Conservation (phyloP, 2,329 filamentous ascomycete genomes). For the Lizonia empirigonia region DNA sequence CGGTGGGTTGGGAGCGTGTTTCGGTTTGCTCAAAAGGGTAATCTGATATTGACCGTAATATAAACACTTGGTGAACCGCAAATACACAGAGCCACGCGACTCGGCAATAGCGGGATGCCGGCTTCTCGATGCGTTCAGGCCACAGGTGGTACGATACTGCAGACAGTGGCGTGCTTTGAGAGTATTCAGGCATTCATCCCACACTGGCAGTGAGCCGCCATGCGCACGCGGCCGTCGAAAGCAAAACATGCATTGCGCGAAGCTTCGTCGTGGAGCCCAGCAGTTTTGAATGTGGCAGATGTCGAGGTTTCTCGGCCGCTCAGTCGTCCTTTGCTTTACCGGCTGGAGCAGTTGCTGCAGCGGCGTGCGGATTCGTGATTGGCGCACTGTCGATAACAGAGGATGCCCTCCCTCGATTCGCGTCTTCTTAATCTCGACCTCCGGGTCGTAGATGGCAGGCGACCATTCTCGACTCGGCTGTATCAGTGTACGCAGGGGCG, state of each 20-base stretch:
- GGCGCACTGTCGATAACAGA: neutral
- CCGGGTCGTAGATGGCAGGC: too few relatives aligned
- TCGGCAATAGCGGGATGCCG: conserved; percentile 26
- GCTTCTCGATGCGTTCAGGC: conserved; percentile 12
- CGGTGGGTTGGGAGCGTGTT: conserved; percentile 28
- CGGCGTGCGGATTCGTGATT: neutral
- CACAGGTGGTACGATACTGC: neutral
- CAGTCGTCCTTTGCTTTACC: neutral
- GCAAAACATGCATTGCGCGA: neutral
- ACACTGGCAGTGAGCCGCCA: too few relatives aligned
- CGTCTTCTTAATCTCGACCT: neutral
- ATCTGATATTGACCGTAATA: conserved; percentile 31
- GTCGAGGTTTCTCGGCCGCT: neutral
- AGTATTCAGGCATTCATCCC: neutral
- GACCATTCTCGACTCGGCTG: too few relatives aligned
- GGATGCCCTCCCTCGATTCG: neutral
- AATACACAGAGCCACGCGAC: conserved; percentile 20
- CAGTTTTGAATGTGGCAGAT: neutral
- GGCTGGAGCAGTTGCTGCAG: neutral
- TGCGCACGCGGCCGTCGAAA: too few relatives aligned
- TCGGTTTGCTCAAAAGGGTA: conserved; percentile 23
- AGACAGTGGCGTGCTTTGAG: neutral
- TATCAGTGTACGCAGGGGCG: neutral
- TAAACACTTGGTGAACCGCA: conserved; percentile 19
- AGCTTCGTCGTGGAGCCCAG: neutral